phyloP scores from a whole-genome alignment of 352 stramenopile species.

The Phytophthora podocarpi region DNA sequence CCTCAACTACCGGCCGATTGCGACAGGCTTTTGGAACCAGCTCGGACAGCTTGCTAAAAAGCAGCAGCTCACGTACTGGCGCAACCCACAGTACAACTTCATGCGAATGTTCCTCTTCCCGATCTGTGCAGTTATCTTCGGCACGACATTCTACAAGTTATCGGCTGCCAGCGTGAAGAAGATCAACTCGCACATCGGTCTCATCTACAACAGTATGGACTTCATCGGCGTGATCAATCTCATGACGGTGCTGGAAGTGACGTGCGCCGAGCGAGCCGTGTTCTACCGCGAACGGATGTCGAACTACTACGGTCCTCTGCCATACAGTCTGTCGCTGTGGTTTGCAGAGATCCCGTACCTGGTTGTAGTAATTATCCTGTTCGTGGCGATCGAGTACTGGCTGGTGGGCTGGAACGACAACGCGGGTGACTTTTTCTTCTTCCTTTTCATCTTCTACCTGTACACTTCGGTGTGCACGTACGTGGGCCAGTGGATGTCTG shows the following conservation, averaged over 20 bases:
- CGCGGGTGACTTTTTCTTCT: too few relatives aligned
- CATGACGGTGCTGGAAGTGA: slow-evolving; percentile 66
- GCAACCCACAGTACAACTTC: slow-evolving; percentile 57
- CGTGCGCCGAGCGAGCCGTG: slow-evolving; percentile 55
- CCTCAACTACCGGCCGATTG: slow-evolving; percentile 49
- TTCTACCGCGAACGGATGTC: slow-evolving; percentile 72
- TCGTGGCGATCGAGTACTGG: too few relatives aligned
- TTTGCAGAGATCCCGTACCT: slow-evolving; percentile 65
- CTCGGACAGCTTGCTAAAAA: slow-evolving; percentile 39
- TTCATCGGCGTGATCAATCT: slow-evolving; percentile 68
- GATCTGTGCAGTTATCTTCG: slow-evolving; percentile 56
- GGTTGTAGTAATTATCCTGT: slow-evolving; percentile 45
- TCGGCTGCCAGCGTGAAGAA: slow-evolving; percentile 26
- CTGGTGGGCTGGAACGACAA: too few relatives aligned
- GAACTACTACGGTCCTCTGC: slow-evolving; percentile 62
- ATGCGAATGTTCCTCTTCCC: slow-evolving; percentile 60
- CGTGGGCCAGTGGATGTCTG: too few relatives aligned
- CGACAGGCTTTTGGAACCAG: slow-evolving; percentile 48
- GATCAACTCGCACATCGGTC: slow-evolving; percentile 62
- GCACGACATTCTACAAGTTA: slow-evolving; percentile 65
- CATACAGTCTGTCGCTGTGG: slow-evolving; percentile 67
- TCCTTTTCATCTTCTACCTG: too few relatives aligned
- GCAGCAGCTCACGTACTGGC: slow-evolving; percentile 56
- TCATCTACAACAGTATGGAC: slow-evolving; percentile 75
- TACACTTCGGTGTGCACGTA: too few relatives aligned